Evolutionary conservation across 345 rosid species (phyloP).

Genomic region (Eucalyptus regnans): DNA sequence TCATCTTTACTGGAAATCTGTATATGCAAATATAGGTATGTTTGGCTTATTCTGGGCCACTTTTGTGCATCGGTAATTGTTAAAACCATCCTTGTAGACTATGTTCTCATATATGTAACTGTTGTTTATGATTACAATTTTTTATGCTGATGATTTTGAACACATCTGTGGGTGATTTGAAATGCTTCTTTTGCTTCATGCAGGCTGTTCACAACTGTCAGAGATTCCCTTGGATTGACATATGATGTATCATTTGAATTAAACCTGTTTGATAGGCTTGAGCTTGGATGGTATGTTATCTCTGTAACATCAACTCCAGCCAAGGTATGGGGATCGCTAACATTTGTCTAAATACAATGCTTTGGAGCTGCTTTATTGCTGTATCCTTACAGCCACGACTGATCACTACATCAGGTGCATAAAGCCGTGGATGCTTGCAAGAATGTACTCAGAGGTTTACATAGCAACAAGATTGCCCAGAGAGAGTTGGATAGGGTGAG

Average conservation of each 20-base stretch:
- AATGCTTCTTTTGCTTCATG: neutral
- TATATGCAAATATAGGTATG: neutral
- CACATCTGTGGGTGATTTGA: neutral
- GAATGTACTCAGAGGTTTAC: slow-evolving; percentile 88
- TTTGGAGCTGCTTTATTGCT: neutral
- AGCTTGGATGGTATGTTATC: slow-evolving; percentile 98
- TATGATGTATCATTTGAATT: slow-evolving; percentile 98
- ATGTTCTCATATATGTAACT: neutral
- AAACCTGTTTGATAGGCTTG: slow-evolving; percentile 87
- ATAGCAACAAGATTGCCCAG: slow-evolving; percentile 67
- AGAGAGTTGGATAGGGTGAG: slow-evolving; percentile 98
- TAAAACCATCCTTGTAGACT: neutral
- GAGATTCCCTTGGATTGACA: slow-evolving; percentile 98
- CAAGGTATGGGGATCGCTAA: slow-evolving; percentile 42
- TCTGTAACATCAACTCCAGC: slow-evolving; percentile 96
- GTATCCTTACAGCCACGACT: neutral
- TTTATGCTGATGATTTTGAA: neutral
- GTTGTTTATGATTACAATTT: neutral
- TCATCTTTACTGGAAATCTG: neutral
- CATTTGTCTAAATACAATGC: neutral
- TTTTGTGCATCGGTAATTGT: neutral
- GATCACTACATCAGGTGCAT: slow-evolving; percentile 48
- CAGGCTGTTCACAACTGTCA: slow-evolving; percentile 98
- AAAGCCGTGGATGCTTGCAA: slow-evolving; percentile 99
- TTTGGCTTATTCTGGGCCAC: neutral